Percentiles rank a stretch among this genome's conserved stretches.
Conservation (phyloP, 75 land plant species). For the Pinus albicaulis region DNA sequence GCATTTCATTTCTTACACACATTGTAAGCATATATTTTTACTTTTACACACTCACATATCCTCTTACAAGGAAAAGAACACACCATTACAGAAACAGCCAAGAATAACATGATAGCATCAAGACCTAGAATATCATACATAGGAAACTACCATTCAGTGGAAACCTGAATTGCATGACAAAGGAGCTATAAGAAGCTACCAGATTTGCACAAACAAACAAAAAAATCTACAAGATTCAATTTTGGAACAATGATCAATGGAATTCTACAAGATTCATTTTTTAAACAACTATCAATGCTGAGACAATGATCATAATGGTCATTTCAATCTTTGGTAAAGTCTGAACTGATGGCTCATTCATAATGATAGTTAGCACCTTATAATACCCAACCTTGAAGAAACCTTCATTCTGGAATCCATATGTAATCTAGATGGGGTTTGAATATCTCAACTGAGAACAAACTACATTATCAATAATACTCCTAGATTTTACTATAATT, state of each 20-base stretch:
- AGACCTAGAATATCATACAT: neutral
- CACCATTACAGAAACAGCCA: neutral
- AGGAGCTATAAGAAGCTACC: neutral
- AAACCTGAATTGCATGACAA: neutral
- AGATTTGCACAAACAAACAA: neutral
- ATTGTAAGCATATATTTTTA: no score
- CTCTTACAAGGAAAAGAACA: neutral
- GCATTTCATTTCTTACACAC: neutral
- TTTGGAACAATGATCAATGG: neutral
- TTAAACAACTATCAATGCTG: neutral
- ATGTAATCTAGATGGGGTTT: no score
- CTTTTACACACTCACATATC: neutral
- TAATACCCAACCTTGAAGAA: no score
- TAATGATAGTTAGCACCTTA: no score
- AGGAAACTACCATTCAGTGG: neutral
- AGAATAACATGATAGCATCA: neutral
- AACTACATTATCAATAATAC: no score
- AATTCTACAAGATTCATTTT: neutral
- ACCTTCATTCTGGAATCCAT: no score
- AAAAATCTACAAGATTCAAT: neutral
- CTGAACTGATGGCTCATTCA: neutral
- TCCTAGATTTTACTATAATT: no score
- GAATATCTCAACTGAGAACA: no score
- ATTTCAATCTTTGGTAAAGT: neutral
- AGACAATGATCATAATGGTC: neutral